phyloP scores from a whole-genome alignment of 2,329 filamentous ascomycete species.

The Immersiporthe knoxdaviesiana region DNA sequence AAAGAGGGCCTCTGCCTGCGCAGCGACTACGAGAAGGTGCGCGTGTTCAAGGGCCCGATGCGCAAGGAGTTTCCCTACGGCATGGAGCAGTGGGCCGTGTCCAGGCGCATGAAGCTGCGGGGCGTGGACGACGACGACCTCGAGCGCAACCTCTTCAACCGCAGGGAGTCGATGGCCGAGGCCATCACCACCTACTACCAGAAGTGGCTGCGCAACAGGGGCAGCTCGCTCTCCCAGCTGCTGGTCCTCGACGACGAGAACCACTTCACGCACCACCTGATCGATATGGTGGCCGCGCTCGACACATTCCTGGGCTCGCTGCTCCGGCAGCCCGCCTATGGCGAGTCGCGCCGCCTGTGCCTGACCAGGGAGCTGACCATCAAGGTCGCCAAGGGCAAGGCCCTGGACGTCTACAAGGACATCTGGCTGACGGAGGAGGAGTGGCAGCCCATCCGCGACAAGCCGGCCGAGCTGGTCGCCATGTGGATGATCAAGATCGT shows the following conservation, averaged over 20 bases:
- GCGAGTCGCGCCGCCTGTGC: not conserved
- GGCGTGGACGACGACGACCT: not conserved
- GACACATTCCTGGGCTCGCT: not conserved
- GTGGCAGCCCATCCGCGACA: not conserved
- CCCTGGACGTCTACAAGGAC: not conserved
- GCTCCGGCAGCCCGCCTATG: not conserved
- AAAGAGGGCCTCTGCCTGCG: not conserved
- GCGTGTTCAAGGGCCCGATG: not conserved
- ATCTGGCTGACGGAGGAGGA: slow-evolving; percentile 9
- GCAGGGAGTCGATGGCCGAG: not conserved
- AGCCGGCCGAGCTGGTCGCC: not conserved
- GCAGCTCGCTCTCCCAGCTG: not conserved
- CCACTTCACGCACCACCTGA: not conserved
- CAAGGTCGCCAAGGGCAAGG: not conserved
- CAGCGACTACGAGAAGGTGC: not conserved
- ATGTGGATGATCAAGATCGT: not conserved
- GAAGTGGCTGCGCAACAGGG: not conserved
- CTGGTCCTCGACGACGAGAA: not conserved
- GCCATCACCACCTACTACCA: not conserved
- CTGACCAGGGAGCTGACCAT: not conserved
- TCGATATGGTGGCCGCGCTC: not conserved
- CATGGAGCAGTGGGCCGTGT: not conserved
- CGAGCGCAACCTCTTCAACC: not conserved
- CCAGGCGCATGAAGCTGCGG: not conserved
- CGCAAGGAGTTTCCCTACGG: not conserved